Base-by-base conservation (phyloP, 805 yeast species). In the Naumovozyma castellii region DNA sequence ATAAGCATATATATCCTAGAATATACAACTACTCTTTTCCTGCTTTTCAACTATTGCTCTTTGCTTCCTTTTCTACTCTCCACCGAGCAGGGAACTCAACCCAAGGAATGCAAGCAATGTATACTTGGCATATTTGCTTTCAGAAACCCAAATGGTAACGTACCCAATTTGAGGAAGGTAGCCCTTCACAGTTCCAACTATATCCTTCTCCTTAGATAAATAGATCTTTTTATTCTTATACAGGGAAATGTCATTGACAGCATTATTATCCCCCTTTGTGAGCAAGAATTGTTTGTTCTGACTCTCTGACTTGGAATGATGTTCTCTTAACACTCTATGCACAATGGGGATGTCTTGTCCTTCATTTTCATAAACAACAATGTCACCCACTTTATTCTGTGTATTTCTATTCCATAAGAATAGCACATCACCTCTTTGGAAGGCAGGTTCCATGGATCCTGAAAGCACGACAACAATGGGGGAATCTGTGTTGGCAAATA, bases 361-460 rank as follows among this genome's bases (percentile, higher is more conserved):
- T 37, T 72, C 71, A 14, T 87, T 74, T 51, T 92, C 87, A 57
- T 92, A 92, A 4, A 92, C 97, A 12, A 92, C 97, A 18, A 92
- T 71, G 53, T 92, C 98, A 17, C 98, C 98, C 1, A 88, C 92
- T 35, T 75, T 67, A 16, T 79, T 76, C 22, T 62, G 59, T 16
- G 64, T 54, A 41, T 81, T 78, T 49, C 97, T 71, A 62, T 92
- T 92, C 95, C 95, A 88, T 41, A 92, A 67, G 53, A 92, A 80
- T 45, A 92, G 66, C 14, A 92, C 80, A 59, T 92, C 98, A 37
- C 98, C 98, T 64, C 98, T 76, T 64, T 92, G 97, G 72, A 92
- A 92, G 2, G 98, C 98, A 2, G 98, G 98, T 61, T 92, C 98
- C 98, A 92, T 92, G 2, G 97, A 90, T 4, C 98, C 98, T 1